Evolutionary conservation across 2,329 filamentous ascomycete species (phyloP).

Genomic region (Aspergillus sp.): DNA sequence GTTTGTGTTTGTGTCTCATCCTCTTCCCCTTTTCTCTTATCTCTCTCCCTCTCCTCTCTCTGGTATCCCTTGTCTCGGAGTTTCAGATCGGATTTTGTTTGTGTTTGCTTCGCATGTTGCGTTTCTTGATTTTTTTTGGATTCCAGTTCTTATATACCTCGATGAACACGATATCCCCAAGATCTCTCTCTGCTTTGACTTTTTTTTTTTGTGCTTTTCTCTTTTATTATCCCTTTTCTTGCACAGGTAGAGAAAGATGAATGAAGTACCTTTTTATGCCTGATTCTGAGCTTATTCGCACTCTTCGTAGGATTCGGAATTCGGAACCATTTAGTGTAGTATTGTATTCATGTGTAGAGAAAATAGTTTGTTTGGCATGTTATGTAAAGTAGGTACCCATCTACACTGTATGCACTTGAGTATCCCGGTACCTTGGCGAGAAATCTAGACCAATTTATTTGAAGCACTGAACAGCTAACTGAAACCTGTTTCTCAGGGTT

Average conservation of each 20-base stretch:
- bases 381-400: too few species aligned
- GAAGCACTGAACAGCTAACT: too few species aligned
- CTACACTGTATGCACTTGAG: too few species aligned
- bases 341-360: too few species aligned
- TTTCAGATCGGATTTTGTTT: conserved; percentile 11
- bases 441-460: too few species aligned
- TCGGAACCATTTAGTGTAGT: too few species aligned
- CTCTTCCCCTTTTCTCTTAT: background rate
- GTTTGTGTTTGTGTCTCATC: conserved; percentile 4
- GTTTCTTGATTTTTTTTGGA: conserved; percentile 4
- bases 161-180: conserved; percentile 14
- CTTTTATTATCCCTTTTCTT: background rate
- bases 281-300: too few species aligned
- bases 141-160: conserved; percentile 19
- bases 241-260: background rate
- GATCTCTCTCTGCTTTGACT: background rate
- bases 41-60: background rate
- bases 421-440: too few species aligned
- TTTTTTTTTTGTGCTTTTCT: background rate
- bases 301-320: too few species aligned
- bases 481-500: too few species aligned
- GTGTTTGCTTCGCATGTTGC: too few species aligned
- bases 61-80: conserved; percentile 7
- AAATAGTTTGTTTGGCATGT: too few species aligned
- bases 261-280: background rate